Evolutionary conservation across 148 eudicot genomes (phyloP), one percentile per base, ranked within the genome.

Genomic region (Vaccinium darrowii): DNA sequence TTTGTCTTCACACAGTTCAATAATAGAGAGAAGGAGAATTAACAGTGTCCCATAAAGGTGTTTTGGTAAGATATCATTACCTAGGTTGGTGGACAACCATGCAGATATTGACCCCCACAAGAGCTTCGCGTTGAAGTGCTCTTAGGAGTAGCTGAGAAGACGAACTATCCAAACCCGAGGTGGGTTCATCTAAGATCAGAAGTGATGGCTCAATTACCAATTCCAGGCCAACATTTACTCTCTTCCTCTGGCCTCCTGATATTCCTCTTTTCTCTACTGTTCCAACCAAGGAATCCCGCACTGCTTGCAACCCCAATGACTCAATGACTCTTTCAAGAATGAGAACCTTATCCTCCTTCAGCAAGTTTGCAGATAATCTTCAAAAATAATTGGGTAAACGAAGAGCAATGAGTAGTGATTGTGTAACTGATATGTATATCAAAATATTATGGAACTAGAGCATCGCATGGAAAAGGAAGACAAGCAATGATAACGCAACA

Each of bases 21-120:
- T 43, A 63, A 78, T 13, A 76, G 10, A 53, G 27, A 49, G 27
- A 81, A 62, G 49, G 43, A 39, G 43, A 75, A 23, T 1, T 3
- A 65, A 78, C 9, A 67, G n/a, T 36, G 51, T 47, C 43, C 39
- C 30, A 53, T 7, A 73, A 8, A 82, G n/a, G 54, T 10, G 6
- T 10, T 69, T 57, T 49, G 47, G 15, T 62, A 13, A 72, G 62
- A 52, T 60, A n/a, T 60, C 16, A n/a, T 82, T 86, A 89, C 92
- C 91, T 89, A 33, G 92, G 92, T 73, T 90, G 92, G 84, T 90
- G 92, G 74, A 90, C 89, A 54, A 90, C 92, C 92, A 90, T 87
- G 76, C 91, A 85, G 53, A 90, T 65, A 72, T 90, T 90, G 53
- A 90, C 91, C 81, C 92, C 92, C 82, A 87, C 91, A 39, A 89